Evolutionary conservation across 345 rosid genomes (phyloP), one percentile per base, ranked within the genome.

Genomic region (Populus ilicifolia): DNA sequence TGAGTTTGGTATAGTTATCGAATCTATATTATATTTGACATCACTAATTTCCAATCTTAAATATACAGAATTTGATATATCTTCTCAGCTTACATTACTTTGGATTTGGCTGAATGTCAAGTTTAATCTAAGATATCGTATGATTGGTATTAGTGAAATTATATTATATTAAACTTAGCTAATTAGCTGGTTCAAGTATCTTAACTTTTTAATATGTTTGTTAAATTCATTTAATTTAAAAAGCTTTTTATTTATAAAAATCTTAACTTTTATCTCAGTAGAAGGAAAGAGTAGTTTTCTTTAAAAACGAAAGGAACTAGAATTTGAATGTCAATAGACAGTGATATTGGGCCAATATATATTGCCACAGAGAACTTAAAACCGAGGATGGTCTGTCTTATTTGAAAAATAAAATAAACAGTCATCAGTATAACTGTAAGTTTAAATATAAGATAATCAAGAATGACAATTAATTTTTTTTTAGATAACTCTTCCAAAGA

Each of bases 1-100:
- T 4, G 5, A 33, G 36, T 4, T 0, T 33, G 36, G 0, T 0
- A 4, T 33, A 0, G 36, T 33, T 4, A 33, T 0, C 4, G 0
- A 0, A 33, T 0, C 0, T 5, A 33, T 0, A 5, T 33, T 33
- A 4, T 4, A 0, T 4, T 33, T 0, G 0, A 33, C 5, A 4
- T 33, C 0, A 0, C 0, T 4, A 0, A 33, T 4, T 30, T 2
- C 3, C 0, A 30, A 30, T 0, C 0, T 30, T 2, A 30, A 30
- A 0, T 0, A 30, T 30, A 0, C 0, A 2, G 4, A 0, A 2
- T 30, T 0, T 30, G 4, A 30, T 0, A 30, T 30, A 3, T 4
- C 2, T 30, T 0, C 33, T 30, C 0, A 0, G 0, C 0, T 2
- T 4, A 30, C 0, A 30, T 2, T 30, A 30, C 0, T 0, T 30